Evolutionary conservation across 2,329 filamentous ascomycete species (phyloP).

Genomic region (Colletotrichum sp.): DNA sequence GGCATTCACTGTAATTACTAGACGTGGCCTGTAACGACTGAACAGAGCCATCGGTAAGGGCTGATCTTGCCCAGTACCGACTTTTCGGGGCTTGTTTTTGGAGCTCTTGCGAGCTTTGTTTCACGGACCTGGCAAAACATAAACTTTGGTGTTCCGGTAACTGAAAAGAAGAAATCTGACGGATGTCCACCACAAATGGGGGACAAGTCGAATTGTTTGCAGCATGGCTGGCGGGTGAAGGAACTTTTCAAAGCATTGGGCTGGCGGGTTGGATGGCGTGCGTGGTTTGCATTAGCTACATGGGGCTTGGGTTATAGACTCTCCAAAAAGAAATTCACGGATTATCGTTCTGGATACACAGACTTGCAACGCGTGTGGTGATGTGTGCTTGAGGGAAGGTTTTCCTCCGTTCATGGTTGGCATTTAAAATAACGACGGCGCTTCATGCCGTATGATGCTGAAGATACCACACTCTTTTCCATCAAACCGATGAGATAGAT

Average conservation of each 20-base stretch:
- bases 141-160: background rate
- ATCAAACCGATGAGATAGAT: background rate
- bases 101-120: background rate
- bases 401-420: background rate
- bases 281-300: background rate
- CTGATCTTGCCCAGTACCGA: background rate
- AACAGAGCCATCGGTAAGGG: background rate
- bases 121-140: background rate
- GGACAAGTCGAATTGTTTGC: background rate
- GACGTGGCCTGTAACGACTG: background rate
- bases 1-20: conserved; percentile 9
- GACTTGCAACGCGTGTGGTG: background rate
- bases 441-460: background rate
- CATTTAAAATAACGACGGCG: no score
- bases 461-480: background rate
- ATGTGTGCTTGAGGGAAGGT: no score
- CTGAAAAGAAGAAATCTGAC: background rate
- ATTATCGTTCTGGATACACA: background rate
- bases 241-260: background rate
- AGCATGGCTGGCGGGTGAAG: background rate
- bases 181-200: background rate
- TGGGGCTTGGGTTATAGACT: background rate
- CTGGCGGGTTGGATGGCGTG: background rate
- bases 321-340: background rate
- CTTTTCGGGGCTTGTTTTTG: background rate